These are phyloP conservation scores for Syncephalastrum contaminatum DNA, from an alignment of 371 early-diverging fungal genomes.

Conservation along the genomic window DNA sequence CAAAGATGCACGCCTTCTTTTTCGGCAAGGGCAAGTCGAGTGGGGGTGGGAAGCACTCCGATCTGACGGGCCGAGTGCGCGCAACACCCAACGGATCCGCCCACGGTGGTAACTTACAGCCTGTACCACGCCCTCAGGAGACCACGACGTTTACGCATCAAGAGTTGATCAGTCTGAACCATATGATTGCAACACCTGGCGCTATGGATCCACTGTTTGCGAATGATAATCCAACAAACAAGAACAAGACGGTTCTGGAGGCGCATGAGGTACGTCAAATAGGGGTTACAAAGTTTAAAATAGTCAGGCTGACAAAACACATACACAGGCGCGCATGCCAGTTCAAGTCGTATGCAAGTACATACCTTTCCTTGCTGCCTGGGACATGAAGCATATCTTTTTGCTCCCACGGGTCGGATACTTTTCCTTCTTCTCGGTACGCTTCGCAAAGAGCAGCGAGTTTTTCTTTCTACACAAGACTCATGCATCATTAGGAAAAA, in stretches of 20 bases:
- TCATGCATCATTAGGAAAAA: constrained; percentile 29
- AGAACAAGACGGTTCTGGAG: constrained; percentile 29
- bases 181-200: constrained; percentile 19
- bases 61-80: constrained; percentile 20
- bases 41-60: constrained; percentile 22
- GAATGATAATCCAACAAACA: neutral
- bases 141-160: constrained; percentile 3
- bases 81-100: neutral
- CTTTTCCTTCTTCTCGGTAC: constrained; percentile 54
- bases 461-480: neutral
- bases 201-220: constrained; percentile 11
- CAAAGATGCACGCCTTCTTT: constrained; percentile 48
- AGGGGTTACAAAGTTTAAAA: no score
- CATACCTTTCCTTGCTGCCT: constrained; percentile 50
- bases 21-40: constrained; percentile 8
- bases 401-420: constrained; percentile 50
- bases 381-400: constrained; percentile 57
- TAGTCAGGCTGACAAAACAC: neutral
- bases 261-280: constrained; percentile 42
- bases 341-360: constrained; percentile 46
- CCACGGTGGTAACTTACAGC: neutral
- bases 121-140: neutral
- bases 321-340: constrained; percentile 37
- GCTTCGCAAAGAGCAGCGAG: constrained; percentile 6
- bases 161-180: constrained; percentile 32